Evolutionary conservation across 139 green algal genomes (phyloP).

Genomic region (Raphidocelis subcapitata): DNA sequence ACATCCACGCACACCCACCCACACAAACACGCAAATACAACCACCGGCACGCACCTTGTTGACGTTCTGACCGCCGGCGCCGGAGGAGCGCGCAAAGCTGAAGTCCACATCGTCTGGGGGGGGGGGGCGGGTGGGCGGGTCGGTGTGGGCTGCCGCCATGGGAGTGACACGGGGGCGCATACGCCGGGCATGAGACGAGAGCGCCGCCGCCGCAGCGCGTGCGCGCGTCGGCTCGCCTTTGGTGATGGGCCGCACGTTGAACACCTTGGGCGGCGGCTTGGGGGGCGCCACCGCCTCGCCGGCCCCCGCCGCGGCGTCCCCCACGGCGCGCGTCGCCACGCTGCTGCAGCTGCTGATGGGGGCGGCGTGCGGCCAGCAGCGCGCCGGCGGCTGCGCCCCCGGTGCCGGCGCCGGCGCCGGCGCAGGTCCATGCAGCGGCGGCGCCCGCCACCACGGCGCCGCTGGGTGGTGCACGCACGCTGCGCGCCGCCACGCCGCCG

Average conservation of each 20-base stretch:
- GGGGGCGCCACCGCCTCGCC: not conserved
- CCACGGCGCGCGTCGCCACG: too few relatives aligned
- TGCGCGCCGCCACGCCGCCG: too few relatives aligned
- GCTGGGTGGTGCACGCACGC: too few relatives aligned
- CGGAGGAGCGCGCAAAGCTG: constrained; percentile 82
- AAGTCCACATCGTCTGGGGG: constrained; percentile 87
- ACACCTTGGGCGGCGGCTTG: constrained; percentile 16
- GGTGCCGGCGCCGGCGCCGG: too few relatives aligned
- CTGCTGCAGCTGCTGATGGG: too few relatives aligned
- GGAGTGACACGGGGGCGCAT: too few relatives aligned
- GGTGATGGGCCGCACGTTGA: constrained; percentile 30
- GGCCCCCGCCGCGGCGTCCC: too few relatives aligned
- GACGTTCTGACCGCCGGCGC: constrained; percentile 93
- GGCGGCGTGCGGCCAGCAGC: too few relatives aligned
- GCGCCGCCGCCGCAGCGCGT: not conserved
- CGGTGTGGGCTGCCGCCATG: not conserved
- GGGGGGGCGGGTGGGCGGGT: not conserved
- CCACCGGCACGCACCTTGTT: constrained; percentile 81
- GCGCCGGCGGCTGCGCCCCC: too few relatives aligned
- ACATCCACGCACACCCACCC: not conserved
- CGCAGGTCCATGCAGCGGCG: too few relatives aligned
- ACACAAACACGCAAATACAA: not conserved
- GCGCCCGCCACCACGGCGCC: too few relatives aligned
- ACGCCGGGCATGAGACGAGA: not conserved
- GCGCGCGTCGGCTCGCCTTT: constrained; percentile 23